Conservation (phyloP, 2,329 filamentous ascomycete species). For the Chrysoporthe puriensis region DNA sequence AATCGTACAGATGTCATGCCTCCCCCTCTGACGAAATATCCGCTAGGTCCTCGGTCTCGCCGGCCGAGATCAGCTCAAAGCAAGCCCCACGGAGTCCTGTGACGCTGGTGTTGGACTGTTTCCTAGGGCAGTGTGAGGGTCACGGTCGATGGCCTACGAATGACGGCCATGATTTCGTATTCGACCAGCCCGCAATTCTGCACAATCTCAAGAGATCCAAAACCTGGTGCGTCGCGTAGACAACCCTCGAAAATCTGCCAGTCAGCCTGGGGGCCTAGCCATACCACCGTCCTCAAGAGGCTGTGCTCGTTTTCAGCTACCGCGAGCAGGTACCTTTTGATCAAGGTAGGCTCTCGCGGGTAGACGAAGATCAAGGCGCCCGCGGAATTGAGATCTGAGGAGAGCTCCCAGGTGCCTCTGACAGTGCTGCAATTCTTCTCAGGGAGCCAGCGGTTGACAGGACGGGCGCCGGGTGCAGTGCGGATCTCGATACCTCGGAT, state of each 20-base stretch:
- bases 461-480: background rate
- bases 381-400: background rate
- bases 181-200: slow-evolving; percentile 16
- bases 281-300: slow-evolving; percentile 14
- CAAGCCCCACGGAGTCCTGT: background rate
- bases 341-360: slow-evolving; percentile 19
- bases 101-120: background rate
- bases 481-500: slow-evolving; percentile 23
- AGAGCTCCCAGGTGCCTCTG: slow-evolving; percentile 25
- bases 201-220: slow-evolving; percentile 7
- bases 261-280: slow-evolving; percentile 24
- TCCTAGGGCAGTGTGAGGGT: background rate
- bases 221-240: background rate
- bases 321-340: slow-evolving; percentile 15
- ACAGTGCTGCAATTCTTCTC: slow-evolving; percentile 13
- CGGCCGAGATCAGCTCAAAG: background rate
- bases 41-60: background rate
- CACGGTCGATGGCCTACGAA: background rate
- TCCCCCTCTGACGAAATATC: background rate
- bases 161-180: slow-evolving; percentile 24
- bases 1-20: too few relatives aligned
- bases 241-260: slow-evolving; percentile 18
- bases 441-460: slow-evolving; percentile 25
- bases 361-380: slow-evolving; percentile 24
- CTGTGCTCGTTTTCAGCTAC: background rate